A percentile compares a stretch with the other conserved stretches of the same genome.
phyloP scores from a whole-genome alignment of 306 rosid genomes.

The Fagus sylvatica region DNA sequence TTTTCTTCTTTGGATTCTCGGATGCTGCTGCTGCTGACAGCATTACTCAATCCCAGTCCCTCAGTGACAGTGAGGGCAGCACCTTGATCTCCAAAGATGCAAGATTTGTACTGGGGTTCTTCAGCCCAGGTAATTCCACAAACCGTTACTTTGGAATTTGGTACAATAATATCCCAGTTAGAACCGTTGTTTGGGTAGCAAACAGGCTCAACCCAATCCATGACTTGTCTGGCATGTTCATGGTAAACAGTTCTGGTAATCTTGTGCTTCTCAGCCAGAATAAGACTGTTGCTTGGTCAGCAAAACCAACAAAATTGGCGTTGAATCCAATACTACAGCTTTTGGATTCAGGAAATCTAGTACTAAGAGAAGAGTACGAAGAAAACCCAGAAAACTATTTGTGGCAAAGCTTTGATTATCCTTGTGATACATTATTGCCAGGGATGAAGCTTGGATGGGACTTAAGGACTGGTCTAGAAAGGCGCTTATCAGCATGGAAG shows the following conservation, averaged over 20 bases:
- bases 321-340: no score
- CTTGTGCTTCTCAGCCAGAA: conserved; percentile 24
- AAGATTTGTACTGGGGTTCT: conserved; percentile 40
- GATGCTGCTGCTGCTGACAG: conserved; percentile 6
- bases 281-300: no score
- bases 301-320: no score
- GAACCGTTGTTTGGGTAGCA: conserved; percentile 62
- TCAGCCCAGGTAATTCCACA: conserved; percentile 32
- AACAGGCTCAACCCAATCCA: conserved; percentile 41
- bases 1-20: conserved; percentile 4
- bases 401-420: no score
- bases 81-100: conserved; percentile 29
- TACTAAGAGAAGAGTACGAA: no score
- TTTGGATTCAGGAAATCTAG: no score
- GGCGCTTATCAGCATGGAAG: conserved; percentile 36
- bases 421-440: no score
- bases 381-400: no score
- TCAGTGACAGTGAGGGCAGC: background rate
- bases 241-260: conserved; percentile 16
- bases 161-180: conserved; percentile 33
- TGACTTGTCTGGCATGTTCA: conserved; percentile 37
- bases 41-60: conserved; percentile 13
- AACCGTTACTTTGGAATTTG: conserved; percentile 49
- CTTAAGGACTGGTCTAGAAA: no score
- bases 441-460: no score